Percentiles rank a stretch among this genome's conserved stretches.
Conservation (phyloP, 306 rosid species). For the Lupinus albus region DNA sequence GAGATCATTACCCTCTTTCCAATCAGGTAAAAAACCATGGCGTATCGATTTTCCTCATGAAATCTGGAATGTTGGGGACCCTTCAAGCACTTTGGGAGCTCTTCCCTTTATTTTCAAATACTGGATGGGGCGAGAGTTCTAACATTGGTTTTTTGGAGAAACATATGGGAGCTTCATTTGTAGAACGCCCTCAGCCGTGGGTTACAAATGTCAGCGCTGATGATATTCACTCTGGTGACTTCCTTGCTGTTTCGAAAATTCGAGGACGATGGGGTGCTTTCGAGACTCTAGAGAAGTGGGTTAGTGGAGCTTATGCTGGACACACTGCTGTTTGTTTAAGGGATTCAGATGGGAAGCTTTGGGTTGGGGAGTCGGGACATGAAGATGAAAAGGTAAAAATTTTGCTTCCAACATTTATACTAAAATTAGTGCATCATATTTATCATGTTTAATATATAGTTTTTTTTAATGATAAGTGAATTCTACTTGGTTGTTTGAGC, state of each 20-base stretch:
- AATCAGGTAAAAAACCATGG: slow-evolving; percentile 80
- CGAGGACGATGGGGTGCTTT: slow-evolving; percentile 99
- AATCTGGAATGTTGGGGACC: slow-evolving; percentile 92
- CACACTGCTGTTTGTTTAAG: slow-evolving; percentile 91
- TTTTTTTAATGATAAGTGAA: slow-evolving; percentile 22
- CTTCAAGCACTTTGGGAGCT: slow-evolving; percentile 83
- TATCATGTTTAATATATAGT: slow-evolving; percentile 3
- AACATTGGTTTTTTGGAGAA: slow-evolving; percentile 74
- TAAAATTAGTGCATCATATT: slow-evolving; percentile 2
- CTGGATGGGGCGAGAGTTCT: slow-evolving; percentile 92
- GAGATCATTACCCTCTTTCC: slow-evolving; percentile 36
- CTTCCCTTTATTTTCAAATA: slow-evolving; percentile 79
- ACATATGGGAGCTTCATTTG: slow-evolving; percentile 86
- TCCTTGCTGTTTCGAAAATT: slow-evolving; percentile 91
- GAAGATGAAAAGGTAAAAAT: slow-evolving; percentile 74
- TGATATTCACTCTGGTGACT: slow-evolving; percentile 94
- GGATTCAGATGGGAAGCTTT: slow-evolving; percentile 84
- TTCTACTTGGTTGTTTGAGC: slow-evolving; percentile 24
- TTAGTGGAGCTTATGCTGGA: slow-evolving; percentile 92
- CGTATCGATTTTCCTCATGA: slow-evolving; percentile 88
- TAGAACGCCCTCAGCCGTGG: slow-evolving; percentile 80
- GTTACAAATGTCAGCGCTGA: slow-evolving; percentile 67
- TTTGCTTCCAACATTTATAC: neutral
- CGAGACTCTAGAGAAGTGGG: slow-evolving; percentile 96
- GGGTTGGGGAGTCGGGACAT: slow-evolving; percentile 97